A percentile compares a stretch with the other conserved stretches of the same genome.
Evolutionary conservation across 345 rosid genomes (phyloP).

Genomic region (Salix exigua): DNA sequence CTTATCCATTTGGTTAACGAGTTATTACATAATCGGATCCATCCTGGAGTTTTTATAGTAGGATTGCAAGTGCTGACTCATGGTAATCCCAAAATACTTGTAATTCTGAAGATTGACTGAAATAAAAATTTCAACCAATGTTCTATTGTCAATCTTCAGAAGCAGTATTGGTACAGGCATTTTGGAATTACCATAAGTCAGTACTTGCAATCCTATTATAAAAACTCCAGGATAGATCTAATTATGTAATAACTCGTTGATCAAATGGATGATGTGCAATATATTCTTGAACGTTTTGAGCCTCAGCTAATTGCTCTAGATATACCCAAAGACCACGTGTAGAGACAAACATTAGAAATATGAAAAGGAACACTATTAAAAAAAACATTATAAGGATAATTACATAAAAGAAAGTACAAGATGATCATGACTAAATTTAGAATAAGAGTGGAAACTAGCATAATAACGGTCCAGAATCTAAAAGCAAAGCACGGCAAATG

Average conservation of each 20-base stretch:
- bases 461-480: neutral
- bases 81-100: neutral
- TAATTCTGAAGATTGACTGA: too few relatives aligned
- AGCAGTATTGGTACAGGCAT: neutral
- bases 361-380: neutral
- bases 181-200: neutral
- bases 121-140: too few relatives aligned
- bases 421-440: neutral
- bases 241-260: constrained; percentile 56
- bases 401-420: neutral
- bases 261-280: constrained; percentile 71
- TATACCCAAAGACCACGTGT: constrained; percentile 43
- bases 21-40: constrained; percentile 51
- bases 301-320: constrained; percentile 57
- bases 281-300: constrained; percentile 54
- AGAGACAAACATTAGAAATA: neutral
- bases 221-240: constrained; percentile 50
- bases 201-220: constrained; percentile 35
- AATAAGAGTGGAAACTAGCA: neutral
- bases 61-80: constrained; percentile 16
- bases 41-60: constrained; percentile 54
- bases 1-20: constrained; percentile 74
- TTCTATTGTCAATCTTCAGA: neutral
- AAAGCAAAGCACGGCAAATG: neutral
- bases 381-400: neutral